Conservation (phyloP, 129 eudicot species). For the Lonicera japonica region DNA sequence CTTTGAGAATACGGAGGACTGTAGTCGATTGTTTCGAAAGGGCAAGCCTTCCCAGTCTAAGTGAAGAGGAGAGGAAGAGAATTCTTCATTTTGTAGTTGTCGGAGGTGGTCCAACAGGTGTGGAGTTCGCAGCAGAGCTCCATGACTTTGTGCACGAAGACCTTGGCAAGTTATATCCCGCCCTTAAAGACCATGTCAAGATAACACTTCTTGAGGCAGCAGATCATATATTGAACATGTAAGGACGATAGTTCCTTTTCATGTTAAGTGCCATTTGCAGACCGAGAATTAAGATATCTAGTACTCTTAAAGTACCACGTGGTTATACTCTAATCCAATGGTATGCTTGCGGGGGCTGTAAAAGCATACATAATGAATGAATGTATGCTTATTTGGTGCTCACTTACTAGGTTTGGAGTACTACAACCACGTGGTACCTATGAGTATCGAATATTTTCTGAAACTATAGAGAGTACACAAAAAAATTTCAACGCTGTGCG, state of each 20-base stretch:
- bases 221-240: constrained; percentile 74
- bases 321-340: too few species aligned
- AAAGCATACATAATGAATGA: too few species aligned
- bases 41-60: constrained; percentile 66
- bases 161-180: constrained; percentile 47
- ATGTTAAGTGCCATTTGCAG: too few species aligned
- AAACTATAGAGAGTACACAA: too few species aligned
- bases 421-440: too few species aligned
- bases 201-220: constrained; percentile 75
- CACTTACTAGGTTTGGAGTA: too few species aligned
- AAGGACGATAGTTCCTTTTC: constrained; percentile 7
- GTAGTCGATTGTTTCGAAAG: constrained; percentile 69
- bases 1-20: constrained; percentile 56
- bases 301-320: too few species aligned
- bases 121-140: constrained; percentile 85
- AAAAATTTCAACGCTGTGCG: too few species aligned
- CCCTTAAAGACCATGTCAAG: constrained; percentile 34
- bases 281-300: too few species aligned
- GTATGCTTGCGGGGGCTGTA: too few species aligned
- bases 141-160: constrained; percentile 73
- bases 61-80: constrained; percentile 61
- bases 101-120: constrained; percentile 91
- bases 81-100: constrained; percentile 81
- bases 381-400: too few species aligned
- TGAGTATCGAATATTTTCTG: too few species aligned